Conservation (phyloP, 2,329 filamentous ascomycete species). For the Lizonia empirigonia region DNA sequence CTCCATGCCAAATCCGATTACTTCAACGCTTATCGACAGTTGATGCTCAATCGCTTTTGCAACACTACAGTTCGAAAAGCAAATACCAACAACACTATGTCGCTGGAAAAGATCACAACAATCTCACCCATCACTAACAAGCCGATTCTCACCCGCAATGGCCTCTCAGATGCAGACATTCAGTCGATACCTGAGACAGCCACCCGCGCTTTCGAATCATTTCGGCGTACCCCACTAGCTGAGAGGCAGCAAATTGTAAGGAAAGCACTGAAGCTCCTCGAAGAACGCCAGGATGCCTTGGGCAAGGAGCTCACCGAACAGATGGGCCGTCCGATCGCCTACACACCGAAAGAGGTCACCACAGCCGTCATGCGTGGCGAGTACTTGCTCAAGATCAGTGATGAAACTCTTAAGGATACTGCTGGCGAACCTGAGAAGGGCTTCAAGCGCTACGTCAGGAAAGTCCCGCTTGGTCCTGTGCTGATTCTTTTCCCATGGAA, state of each 20-base stretch:
- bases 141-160: slow-evolving; percentile 78
- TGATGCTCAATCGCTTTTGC: slow-evolving; percentile 14
- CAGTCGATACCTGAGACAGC: slow-evolving; percentile 73
- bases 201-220: slow-evolving; percentile 75
- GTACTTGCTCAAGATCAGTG: slow-evolving; percentile 83
- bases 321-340: slow-evolving; percentile 93
- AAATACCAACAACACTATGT: slow-evolving; percentile 49
- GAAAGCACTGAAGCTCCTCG: slow-evolving; percentile 75
- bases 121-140: slow-evolving; percentile 92
- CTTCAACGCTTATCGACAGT: slow-evolving; percentile 1
- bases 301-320: slow-evolving; percentile 87
- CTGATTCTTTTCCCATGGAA: slow-evolving; percentile 96
- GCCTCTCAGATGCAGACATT: slow-evolving; percentile 72
- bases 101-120: slow-evolving; percentile 68
- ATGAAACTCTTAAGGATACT: slow-evolving; percentile 78
- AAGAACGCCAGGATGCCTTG: slow-evolving; percentile 75
- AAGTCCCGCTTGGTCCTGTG: slow-evolving; percentile 84
- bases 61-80: slow-evolving; percentile 21
- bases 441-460: slow-evolving; percentile 88
- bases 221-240: slow-evolving; percentile 73
- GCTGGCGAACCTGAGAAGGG: slow-evolving; percentile 83
- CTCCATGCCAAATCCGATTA: background rate
- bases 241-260: slow-evolving; percentile 81
- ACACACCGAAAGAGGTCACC: slow-evolving; percentile 79
- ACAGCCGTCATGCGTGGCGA: slow-evolving; percentile 86